Evolutionary conservation across 1,284 basidiomycete genomes (phyloP), one percentile per base, ranked within the genome.

Genomic region (Ganoderma meredithae): DNA sequence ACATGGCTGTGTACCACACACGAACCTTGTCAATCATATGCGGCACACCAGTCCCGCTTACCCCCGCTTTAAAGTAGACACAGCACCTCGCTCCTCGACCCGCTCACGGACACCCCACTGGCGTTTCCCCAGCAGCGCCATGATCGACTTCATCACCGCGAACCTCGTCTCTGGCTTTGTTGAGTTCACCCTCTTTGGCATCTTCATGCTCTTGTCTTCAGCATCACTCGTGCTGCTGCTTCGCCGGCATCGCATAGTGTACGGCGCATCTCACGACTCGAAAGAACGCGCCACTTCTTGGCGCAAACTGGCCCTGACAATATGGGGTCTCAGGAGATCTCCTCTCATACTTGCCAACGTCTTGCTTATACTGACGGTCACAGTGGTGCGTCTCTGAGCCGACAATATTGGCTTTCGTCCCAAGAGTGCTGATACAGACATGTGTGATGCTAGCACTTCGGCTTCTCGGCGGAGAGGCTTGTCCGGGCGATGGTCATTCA

Each of bases 111-210:
- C 44, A 22, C 44, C 44, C n/a, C n/a, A 17, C 19, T 9, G 19
- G 8, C 17, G n/a, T 47, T 17, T 8, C 44, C 44, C 19, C 19
- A 17, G 41, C 1, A 1, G 44, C 19, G 19, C 19, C 5, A 68
- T 69, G 43, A 72, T 68, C 58, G 68, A 60, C 40, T 47, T 41
- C 43, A n/a, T 19, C 44, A 62, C n/a, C 13, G 40, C 19, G 9
- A 49, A 62, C 39, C 25, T 56, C 40, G 52, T 63, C 49, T 63
- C 62, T 5, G 36, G 62, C 22, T 56, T 56, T 40, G 2, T 56
- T 40, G 62, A 64, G 53, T 64, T 44, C 62, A 44, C 62, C 1
- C 40, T 64, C 8, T 58, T 58, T 12, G 62, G 53, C 3, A 58
- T 64, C 13, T 64, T 44, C 40, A 9, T 44, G 7, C 19, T 64